phyloP scores from a whole-genome alignment of 495 filamentous ascomycete genomes.

The Penicillium canescens region DNA sequence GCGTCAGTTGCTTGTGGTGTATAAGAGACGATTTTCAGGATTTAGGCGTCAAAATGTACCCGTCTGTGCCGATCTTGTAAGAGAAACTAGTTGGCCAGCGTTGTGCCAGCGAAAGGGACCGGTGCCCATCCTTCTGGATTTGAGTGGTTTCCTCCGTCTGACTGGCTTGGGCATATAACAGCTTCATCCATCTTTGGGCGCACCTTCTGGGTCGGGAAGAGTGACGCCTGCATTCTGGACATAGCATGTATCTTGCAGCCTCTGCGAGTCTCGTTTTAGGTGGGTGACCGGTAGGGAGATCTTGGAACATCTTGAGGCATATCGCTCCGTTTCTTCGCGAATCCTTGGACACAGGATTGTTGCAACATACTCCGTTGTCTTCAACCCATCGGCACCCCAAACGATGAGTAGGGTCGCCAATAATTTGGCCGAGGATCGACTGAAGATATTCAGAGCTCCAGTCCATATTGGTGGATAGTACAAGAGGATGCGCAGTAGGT shows the following conservation, averaged over 20 bases:
- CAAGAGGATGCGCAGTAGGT: not conserved
- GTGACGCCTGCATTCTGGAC: not conserved
- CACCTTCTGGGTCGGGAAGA: not conserved
- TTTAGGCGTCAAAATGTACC: too few relatives aligned
- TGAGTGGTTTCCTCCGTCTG: not conserved
- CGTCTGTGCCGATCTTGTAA: not conserved
- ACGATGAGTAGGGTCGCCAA: slow-evolving; percentile 1
- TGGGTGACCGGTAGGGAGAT: not conserved
- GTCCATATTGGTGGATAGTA: not conserved
- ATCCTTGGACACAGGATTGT: not conserved
- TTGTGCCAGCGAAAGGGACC: not conserved
- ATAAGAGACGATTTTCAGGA: too few relatives aligned
- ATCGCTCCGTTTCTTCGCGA: not conserved
- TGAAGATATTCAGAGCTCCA: not conserved
- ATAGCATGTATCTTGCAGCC: not conserved
- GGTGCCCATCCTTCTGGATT: not conserved
- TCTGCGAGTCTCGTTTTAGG: not conserved
- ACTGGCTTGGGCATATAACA: not conserved
- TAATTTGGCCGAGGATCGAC: not conserved
- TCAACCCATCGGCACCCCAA: not conserved
- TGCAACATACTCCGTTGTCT: not conserved
- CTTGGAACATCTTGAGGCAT: slow-evolving; percentile 1
- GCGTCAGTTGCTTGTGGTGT: too few relatives aligned
- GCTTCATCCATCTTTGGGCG: not conserved
- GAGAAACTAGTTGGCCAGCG: not conserved